A percentile compares a stretch with the other conserved stretches of the same genome.
These are phyloP conservation scores for Hanseniaspora guilliermondii DNA, from an alignment of 805 yeast genomes.

Conservation along the genomic window DNA sequence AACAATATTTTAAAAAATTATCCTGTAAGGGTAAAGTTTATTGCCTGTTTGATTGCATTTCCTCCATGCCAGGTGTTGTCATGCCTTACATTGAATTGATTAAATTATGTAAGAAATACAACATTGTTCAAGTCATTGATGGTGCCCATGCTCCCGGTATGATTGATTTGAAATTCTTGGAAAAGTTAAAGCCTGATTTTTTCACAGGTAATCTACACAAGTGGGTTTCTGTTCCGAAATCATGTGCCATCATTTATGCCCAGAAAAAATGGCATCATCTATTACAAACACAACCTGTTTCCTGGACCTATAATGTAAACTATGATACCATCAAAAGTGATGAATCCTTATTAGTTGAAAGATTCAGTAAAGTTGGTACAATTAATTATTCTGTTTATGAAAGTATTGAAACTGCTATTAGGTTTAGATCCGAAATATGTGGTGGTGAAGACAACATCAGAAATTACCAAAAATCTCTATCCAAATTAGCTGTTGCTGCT, in stretches of 20 bases:
- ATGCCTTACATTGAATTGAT: slow-evolving; percentile 45
- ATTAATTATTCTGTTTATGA: slow-evolving; percentile 33
- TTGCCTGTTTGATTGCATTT: slow-evolving; percentile 45
- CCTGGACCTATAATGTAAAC: slow-evolving; percentile 29
- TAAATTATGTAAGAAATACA: slow-evolving; percentile 34
- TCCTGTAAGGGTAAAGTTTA: slow-evolving; percentile 24
- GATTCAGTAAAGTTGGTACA: slow-evolving; percentile 43
- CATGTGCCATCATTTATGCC: slow-evolving; percentile 48
- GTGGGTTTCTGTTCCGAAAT: slow-evolving; percentile 50
- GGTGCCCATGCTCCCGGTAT: slow-evolving; percentile 63
- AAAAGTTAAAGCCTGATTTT: slow-evolving; percentile 43
- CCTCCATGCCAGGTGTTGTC: slow-evolving; percentile 51
- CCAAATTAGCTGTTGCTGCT: slow-evolving; percentile 32
- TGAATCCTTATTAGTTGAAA: slow-evolving; percentile 21
- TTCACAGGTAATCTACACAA: slow-evolving; percentile 54
- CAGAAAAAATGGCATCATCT: slow-evolving; percentile 36
- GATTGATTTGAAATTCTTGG: slow-evolving; percentile 33
- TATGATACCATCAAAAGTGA: slow-evolving; percentile 8
- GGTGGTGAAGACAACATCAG: slow-evolving; percentile 47
- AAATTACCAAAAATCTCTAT: slow-evolving; percentile 37
- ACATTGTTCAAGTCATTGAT: slow-evolving; percentile 47
- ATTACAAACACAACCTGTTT: slow-evolving; percentile 48
- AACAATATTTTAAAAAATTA: slow-evolving; percentile 20
- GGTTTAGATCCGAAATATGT: slow-evolving; percentile 36
- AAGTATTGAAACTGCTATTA: slow-evolving; percentile 37